Conservation (phyloP, 345 rosid genomes). For the Aquilaria sinensis region DNA sequence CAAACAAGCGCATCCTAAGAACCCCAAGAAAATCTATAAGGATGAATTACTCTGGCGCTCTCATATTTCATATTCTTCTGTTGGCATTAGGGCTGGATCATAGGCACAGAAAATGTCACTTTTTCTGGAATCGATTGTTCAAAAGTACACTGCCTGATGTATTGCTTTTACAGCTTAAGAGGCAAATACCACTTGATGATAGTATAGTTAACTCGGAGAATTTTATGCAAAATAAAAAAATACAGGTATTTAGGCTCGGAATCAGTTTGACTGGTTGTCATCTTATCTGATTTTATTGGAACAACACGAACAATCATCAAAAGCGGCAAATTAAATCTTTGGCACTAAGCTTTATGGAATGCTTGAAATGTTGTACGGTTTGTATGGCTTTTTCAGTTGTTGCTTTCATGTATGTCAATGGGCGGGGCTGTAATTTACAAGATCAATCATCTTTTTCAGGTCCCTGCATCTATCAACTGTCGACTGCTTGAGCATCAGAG, state of each 20-base stretch:
- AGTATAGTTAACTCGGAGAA: neutral
- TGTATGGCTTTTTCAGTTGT: slow-evolving; percentile 29
- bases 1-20: too few relatives aligned
- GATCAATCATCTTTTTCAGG: slow-evolving; percentile 56
- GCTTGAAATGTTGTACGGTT: slow-evolving; percentile 16
- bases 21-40: too few relatives aligned
- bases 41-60: too few relatives aligned
- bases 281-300: too few relatives aligned
- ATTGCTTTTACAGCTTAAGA: neutral
- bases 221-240: slow-evolving; percentile 49
- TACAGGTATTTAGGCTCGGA: slow-evolving; percentile 76
- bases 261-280: slow-evolving; percentile 27
- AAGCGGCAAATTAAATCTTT: slow-evolving; percentile 61
- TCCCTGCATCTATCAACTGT: slow-evolving; percentile 76
- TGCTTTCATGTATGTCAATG: slow-evolving; percentile 77
- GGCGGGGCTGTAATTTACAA: slow-evolving; percentile 90
- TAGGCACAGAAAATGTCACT: too few relatives aligned
- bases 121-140: too few relatives aligned
- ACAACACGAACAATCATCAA: slow-evolving; percentile 33
- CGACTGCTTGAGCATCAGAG: slow-evolving; percentile 86
- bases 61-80: too few relatives aligned
- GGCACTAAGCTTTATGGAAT: slow-evolving; percentile 20
- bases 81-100: too few relatives aligned
- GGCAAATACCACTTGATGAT: neutral
- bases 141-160: neutral